Conservation (phyloP, 257 asterid species). For the Solanum tarijense region DNA sequence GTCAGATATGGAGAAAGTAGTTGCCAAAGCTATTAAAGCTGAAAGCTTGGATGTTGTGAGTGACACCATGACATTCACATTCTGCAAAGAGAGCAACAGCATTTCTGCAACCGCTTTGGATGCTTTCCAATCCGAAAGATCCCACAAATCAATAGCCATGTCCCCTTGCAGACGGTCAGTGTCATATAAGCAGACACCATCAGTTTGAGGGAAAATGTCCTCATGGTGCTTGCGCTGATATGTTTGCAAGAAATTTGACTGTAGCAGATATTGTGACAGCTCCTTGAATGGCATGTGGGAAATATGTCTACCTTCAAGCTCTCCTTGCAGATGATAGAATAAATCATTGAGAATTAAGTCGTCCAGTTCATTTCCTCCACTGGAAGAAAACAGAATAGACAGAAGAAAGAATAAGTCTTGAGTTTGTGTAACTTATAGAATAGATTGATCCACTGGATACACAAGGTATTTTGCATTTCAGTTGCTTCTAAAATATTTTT, state of each 20-base stretch:
- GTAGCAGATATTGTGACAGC: constrained; percentile 58
- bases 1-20: constrained; percentile 46
- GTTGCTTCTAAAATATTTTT: neutral
- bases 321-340: constrained; percentile 85
- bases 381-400: constrained; percentile 23
- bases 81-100: constrained; percentile 51
- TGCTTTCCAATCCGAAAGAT: constrained; percentile 51
- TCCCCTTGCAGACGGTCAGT: constrained; percentile 48
- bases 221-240: constrained; percentile 40
- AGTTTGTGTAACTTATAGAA: neutral
- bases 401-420: neutral
- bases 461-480: neutral
- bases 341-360: constrained; percentile 63
- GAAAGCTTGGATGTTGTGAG: constrained; percentile 54
- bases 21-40: constrained; percentile 60
- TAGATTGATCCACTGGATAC: neutral
- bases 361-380: constrained; percentile 66
- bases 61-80: constrained; percentile 46
- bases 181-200: constrained; percentile 41
- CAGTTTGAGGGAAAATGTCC: constrained; percentile 27
- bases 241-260: constrained; percentile 47
- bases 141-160: constrained; percentile 77
- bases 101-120: constrained; percentile 58
- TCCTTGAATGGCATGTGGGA: constrained; percentile 72
- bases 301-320: constrained; percentile 80